Evolutionary conservation across 331 rosid species (phyloP).

Genomic region (Spiraea crenata): DNA sequence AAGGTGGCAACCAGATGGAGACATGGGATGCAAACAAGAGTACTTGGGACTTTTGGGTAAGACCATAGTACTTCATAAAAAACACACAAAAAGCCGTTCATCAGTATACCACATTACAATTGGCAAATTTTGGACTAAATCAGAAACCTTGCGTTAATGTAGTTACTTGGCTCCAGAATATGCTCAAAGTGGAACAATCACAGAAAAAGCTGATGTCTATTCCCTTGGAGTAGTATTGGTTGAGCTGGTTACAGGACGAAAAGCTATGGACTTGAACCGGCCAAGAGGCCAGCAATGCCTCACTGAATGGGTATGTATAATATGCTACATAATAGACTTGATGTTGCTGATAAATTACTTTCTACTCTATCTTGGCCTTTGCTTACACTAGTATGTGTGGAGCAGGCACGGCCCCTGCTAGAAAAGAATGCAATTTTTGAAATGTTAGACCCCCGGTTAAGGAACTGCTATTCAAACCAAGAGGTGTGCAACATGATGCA

Average conservation of each 20-base stretch:
- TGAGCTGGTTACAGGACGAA: slow-evolving; percentile 90
- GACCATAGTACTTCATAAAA: not conserved
- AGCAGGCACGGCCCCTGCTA: slow-evolving; percentile 82
- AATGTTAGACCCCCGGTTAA: slow-evolving; percentile 69
- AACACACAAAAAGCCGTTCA: not conserved
- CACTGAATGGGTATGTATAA: slow-evolving; percentile 75
- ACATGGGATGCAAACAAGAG: slow-evolving; percentile 89
- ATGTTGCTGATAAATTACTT: not conserved
- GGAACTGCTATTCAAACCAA: slow-evolving; percentile 46
- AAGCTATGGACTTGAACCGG: slow-evolving; percentile 75
- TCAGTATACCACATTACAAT: not conserved
- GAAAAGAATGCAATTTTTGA: slow-evolving; percentile 48
- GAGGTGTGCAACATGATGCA: slow-evolving; percentile 71
- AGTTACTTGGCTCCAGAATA: slow-evolving; percentile 99
- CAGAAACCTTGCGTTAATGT: slow-evolving; percentile 2
- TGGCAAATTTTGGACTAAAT: not conserved
- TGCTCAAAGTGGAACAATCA: slow-evolving; percentile 94
- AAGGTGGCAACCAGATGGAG: slow-evolving; percentile 98
- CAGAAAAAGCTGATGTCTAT: slow-evolving; percentile 94
- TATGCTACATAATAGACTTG: too few relatives aligned
- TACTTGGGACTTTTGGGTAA: slow-evolving; percentile 94
- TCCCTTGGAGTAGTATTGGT: slow-evolving; percentile 89
- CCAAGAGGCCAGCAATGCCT: slow-evolving; percentile 97
- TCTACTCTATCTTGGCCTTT: not conserved
- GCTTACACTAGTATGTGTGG: slow-evolving; percentile 15